Evolutionary conservation across 2,329 filamentous ascomycete species (phyloP).

Genomic region (Endoconidiophora polonica): DNA sequence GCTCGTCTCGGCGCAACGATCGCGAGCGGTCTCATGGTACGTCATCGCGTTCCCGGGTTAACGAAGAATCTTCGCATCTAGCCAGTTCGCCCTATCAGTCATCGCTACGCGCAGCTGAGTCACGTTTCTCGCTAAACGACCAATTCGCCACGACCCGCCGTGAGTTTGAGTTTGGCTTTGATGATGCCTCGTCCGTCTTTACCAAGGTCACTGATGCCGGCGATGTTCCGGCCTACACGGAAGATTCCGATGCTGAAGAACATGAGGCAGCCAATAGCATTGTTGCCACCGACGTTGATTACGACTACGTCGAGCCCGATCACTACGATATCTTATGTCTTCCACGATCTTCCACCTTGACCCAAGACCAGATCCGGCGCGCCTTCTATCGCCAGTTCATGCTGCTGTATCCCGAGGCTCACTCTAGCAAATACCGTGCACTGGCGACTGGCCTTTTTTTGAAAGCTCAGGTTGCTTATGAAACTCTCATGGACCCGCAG

Average conservation of each 20-base stretch:
- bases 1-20: conserved; percentile 13
- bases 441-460: conserved; percentile 26
- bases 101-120: conserved; percentile 22
- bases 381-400: conserved; percentile 30
- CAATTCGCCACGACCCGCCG: conserved; percentile 31
- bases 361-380: conserved; percentile 23
- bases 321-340: conserved; percentile 31
- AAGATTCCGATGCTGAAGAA: conserved; percentile 9
- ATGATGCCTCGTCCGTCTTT: conserved; percentile 29
- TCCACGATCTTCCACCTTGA: conserved; percentile 19
- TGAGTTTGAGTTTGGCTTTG: conserved; percentile 31
- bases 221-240: conserved; percentile 14
- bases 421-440: conserved; percentile 24
- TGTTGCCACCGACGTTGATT: conserved; percentile 13
- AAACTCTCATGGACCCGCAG: conserved; percentile 29
- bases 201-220: conserved; percentile 18
- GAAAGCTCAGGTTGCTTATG: conserved; percentile 28
- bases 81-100: conserved; percentile 15
- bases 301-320: conserved; percentile 18
- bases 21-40: conserved; percentile 9
- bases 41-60: conserved; percentile 9
- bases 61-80: conserved; percentile 1
- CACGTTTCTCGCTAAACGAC: conserved; percentile 30
- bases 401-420: conserved; percentile 27
- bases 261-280: conserved; percentile 11